phyloP scores from a whole-genome alignment of 208 protist species.

The Wallacemonas sp. region DNA sequence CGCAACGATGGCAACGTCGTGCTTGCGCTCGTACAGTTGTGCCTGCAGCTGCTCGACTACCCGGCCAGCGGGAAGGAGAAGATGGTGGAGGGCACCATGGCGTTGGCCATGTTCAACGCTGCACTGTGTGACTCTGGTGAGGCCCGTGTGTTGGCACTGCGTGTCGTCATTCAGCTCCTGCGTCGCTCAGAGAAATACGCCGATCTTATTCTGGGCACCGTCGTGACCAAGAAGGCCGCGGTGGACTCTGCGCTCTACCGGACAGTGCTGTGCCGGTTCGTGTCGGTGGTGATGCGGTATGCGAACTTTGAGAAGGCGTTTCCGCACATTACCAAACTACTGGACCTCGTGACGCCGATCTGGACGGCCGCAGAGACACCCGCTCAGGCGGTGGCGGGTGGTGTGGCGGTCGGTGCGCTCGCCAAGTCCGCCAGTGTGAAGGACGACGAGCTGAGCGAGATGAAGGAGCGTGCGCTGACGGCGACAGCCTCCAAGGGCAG shows the following conservation, averaged over 20 bases:
- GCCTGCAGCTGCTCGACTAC: slow-evolving; percentile 82
- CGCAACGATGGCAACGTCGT: slow-evolving; percentile 86
- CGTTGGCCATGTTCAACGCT: slow-evolving; percentile 87
- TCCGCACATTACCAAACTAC: slow-evolving; percentile 73
- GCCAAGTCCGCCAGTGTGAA: slow-evolving; percentile 80
- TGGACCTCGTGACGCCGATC: slow-evolving; percentile 54
- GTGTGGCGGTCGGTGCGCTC: slow-evolving; percentile 77
- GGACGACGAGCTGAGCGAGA: slow-evolving; percentile 52
- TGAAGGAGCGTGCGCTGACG: slow-evolving; percentile 72
- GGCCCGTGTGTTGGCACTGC: slow-evolving; percentile 74
- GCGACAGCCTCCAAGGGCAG: slow-evolving; percentile 52
- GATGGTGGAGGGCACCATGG: slow-evolving; percentile 90
- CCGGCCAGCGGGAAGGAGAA: slow-evolving; percentile 85
- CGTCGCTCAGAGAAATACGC: slow-evolving; percentile 78
- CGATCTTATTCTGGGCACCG: slow-evolving; percentile 85
- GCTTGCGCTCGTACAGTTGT: slow-evolving; percentile 78
- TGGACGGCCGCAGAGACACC: slow-evolving; percentile 76
- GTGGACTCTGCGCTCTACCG: slow-evolving; percentile 75
- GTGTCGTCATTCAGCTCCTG: slow-evolving; percentile 77
- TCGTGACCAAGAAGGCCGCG: slow-evolving; percentile 78
- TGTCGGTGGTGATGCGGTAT: slow-evolving; percentile 87
- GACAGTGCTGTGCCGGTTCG: slow-evolving; percentile 90
- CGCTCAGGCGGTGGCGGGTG: slow-evolving; percentile 55
- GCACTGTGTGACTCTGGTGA: slow-evolving; percentile 81
- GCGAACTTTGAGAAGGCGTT: slow-evolving; percentile 69